Percentiles rank a stretch among this genome's conserved stretches.
Evolutionary conservation across 2,329 filamentous ascomycete genomes (phyloP).

Genomic region (Xylariaceae sp.): DNA sequence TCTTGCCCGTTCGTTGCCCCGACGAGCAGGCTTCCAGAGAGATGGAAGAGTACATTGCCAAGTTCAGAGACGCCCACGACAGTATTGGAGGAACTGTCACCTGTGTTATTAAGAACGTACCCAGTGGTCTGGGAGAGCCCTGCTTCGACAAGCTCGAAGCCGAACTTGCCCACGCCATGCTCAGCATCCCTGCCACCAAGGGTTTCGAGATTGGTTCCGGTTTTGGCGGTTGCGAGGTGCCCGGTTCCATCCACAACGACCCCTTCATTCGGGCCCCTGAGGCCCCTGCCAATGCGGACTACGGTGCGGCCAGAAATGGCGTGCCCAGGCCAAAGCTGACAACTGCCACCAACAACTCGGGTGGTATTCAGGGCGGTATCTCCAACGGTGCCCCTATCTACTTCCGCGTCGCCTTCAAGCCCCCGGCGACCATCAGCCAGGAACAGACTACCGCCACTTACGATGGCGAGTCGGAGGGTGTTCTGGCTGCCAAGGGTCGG

Average conservation of each 20-base stretch:
- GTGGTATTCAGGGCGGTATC: conserved; percentile 93
- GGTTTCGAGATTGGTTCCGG: conserved; percentile 94
- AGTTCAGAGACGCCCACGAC: conserved; percentile 72
- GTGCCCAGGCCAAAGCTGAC: conserved; percentile 58
- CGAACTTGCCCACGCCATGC: conserved; percentile 84
- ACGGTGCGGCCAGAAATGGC: conserved; percentile 39
- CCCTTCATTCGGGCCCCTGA: conserved; percentile 61
- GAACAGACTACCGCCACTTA: conserved; percentile 81
- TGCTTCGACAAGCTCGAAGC: conserved; percentile 96
- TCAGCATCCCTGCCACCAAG: conserved; percentile 91
- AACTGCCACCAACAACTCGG: conserved; percentile 91
- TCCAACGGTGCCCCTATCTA: conserved; percentile 90
- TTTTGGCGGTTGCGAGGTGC: conserved; percentile 79
- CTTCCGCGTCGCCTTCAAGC: conserved; percentile 94
- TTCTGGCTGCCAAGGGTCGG: conserved; percentile 84
- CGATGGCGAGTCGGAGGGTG: conserved; percentile 62
- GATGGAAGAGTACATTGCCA: conserved; percentile 76
- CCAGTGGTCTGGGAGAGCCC: conserved; percentile 83
- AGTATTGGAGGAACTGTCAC: conserved; percentile 94
- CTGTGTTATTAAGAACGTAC: conserved; percentile 83
- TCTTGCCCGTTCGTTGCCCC: conserved; percentile 84
- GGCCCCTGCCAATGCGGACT: conserved; percentile 55
- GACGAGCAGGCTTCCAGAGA: conserved; percentile 55
- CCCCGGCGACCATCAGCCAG: conserved; percentile 86
- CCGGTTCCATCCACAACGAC: conserved; percentile 89